Evolutionary conservation across 2,329 filamentous ascomycete genomes (phyloP).

Genomic region (Penicillium sp.): DNA sequence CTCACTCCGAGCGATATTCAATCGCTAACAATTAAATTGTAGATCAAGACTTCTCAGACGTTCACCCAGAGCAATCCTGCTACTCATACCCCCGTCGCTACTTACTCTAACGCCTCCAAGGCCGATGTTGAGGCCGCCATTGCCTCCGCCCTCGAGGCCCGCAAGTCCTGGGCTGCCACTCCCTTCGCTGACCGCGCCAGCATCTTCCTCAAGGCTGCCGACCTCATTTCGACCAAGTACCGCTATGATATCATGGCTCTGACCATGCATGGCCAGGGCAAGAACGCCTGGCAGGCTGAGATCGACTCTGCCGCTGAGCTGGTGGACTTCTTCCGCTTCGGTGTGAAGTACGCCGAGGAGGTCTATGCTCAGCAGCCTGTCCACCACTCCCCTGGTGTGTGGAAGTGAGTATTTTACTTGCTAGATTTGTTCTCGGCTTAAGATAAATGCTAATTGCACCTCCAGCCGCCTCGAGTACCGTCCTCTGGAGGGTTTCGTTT

Average conservation of each 20-base stretch:
- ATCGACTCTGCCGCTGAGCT: constrained; percentile 94
- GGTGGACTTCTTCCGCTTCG: constrained; percentile 87
- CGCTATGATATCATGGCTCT: constrained; percentile 95
- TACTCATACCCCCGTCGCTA: constrained; percentile 77
- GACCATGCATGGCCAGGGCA: constrained; percentile 94
- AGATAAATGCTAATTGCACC: constrained; percentile 5
- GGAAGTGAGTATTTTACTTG: constrained; percentile 64
- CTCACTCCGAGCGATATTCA: neutral
- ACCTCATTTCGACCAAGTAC: constrained; percentile 89
- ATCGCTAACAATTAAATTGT: neutral
- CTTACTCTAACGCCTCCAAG: constrained; percentile 79
- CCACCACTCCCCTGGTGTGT: constrained; percentile 80
- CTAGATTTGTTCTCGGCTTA: neutral
- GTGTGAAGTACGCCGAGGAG: constrained; percentile 91
- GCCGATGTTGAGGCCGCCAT: constrained; percentile 80
- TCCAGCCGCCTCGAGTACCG: constrained; percentile 76
- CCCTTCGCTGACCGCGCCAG: constrained; percentile 90
- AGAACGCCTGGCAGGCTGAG: constrained; percentile 99
- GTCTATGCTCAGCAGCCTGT: constrained; percentile 84
- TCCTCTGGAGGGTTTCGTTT: constrained; percentile 91
- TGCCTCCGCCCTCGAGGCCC: constrained; percentile 80
- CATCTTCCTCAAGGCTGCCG: constrained; percentile 93
- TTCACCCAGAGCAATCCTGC: constrained; percentile 78
- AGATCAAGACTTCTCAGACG: constrained; percentile 40
- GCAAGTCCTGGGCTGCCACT: constrained; percentile 80